A percentile compares a stretch with the other conserved stretches of the same genome.
Evolutionary conservation across 2,329 filamentous ascomycete genomes (phyloP).

Genomic region (Ophiostoma sp.): DNA sequence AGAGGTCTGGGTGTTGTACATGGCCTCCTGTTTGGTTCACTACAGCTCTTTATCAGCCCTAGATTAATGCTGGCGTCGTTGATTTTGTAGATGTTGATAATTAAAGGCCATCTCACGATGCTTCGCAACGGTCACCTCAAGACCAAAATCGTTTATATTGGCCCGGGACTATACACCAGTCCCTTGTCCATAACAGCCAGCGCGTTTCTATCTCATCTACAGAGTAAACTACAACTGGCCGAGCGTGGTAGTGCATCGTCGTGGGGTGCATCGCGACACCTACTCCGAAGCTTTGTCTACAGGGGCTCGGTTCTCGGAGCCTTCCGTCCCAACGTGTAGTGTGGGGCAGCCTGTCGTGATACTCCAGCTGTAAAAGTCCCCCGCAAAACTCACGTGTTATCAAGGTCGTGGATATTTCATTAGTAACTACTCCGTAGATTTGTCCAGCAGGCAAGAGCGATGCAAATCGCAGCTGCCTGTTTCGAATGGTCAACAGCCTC

Average conservation of each 20-base stretch:
- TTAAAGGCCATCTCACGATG: no score
- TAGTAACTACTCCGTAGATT: not conserved
- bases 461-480: not conserved
- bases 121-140: not conserved
- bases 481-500: not conserved
- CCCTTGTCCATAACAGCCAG: no score
- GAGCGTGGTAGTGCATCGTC: not conserved
- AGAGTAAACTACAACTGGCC: not conserved
- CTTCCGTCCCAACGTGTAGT: conserved; percentile 12
- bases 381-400: not conserved
- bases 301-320: conserved; percentile 19
- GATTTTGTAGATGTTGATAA: no score
- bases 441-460: not conserved
- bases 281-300: not conserved
- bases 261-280: conserved; percentile 4
- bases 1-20: no score
- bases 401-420: not conserved
- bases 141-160: not conserved
- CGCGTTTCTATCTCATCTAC: no score
- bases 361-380: not conserved
- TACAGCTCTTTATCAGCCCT: no score
- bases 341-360: not conserved
- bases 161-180: not conserved
- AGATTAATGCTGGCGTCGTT: no score
- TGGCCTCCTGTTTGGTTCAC: no score